These are phyloP conservation scores for Hymenoscyphus infarciens DNA, from an alignment of 2,329 filamentous ascomycete species.

Conservation along the genomic window DNA sequence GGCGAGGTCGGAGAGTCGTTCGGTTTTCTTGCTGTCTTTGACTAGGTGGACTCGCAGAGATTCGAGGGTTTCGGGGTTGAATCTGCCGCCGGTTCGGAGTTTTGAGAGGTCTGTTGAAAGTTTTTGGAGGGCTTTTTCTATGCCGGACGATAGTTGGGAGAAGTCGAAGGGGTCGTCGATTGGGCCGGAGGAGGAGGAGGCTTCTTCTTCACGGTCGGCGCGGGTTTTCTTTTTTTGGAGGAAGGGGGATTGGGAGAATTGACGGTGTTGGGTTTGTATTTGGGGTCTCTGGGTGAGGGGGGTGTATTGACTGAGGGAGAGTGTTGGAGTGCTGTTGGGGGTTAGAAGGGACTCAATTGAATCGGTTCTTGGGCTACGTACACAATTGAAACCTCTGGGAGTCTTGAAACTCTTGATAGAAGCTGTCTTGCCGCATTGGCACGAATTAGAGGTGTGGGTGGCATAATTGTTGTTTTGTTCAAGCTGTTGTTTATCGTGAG, in stretches of 20 bases:
- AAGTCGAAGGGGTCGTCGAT: conserved; percentile 57
- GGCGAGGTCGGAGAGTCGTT: conserved; percentile 58
- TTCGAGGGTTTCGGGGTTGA: conserved; percentile 61
- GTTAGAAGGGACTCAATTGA: conserved; percentile 13
- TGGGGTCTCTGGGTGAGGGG: conserved; percentile 6
- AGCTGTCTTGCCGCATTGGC: conserved; percentile 17
- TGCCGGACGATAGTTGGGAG: conserved; percentile 51
- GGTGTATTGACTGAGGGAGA: conserved; percentile 1
- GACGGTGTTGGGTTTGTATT: conserved; percentile 4
- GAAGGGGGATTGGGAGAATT: conserved; percentile 18
- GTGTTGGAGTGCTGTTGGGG: conserved; percentile 3
- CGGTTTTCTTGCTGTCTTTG: conserved; percentile 48
- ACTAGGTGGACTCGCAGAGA: conserved; percentile 54
- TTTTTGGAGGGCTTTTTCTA: conserved; percentile 50
- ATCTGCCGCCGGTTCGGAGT: conserved; percentile 57
- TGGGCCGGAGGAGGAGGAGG: conserved; percentile 10
- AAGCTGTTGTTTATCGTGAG: neutral
- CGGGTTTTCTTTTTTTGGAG: conserved; percentile 29
- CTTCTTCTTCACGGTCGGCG: conserved; percentile 23
- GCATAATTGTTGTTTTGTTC: conserved; percentile 21
- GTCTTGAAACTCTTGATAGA: conserved; percentile 3
- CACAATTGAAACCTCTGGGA: conserved; percentile 19
- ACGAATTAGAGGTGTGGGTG: conserved; percentile 21
- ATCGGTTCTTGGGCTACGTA: conserved; percentile 4
- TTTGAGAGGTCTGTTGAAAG: conserved; percentile 60